Conservation (phyloP, 208 protist genomes). For the Crithidia thermophila region DNA sequence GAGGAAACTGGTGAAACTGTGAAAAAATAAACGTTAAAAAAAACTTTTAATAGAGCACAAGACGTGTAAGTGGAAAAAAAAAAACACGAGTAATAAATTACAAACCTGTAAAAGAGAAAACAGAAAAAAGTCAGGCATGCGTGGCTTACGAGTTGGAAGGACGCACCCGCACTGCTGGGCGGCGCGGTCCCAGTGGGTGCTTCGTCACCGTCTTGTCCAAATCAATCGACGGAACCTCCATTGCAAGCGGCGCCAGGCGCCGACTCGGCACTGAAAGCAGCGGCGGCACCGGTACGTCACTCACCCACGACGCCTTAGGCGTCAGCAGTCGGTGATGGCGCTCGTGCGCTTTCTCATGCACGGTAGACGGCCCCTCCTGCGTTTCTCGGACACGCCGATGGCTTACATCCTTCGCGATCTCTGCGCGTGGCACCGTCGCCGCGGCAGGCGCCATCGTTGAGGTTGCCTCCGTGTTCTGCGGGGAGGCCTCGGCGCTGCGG, state of each 20-base stretch:
- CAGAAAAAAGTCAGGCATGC: not conserved
- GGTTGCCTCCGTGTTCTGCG: no score
- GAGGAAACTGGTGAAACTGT: no score
- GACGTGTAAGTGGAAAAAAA: not conserved
- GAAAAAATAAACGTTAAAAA: not conserved
- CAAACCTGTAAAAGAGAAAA: not conserved
- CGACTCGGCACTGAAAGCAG: conserved; percentile 3
- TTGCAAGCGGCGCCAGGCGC: not conserved
- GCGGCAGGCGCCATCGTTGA: no score
- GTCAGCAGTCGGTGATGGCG: not conserved
- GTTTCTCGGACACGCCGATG: not conserved
- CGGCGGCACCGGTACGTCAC: not conserved
- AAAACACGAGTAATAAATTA: not conserved
- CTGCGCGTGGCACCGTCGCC: no score
- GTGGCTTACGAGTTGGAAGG: not conserved
- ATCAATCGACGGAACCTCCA: not conserved
- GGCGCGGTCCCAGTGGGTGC: not conserved
- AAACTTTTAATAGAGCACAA: no score
- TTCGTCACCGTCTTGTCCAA: not conserved
- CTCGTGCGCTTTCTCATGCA: no score
- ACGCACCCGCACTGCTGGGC: conserved; percentile 5
- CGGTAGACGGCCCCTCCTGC: no score
- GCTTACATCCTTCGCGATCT: not conserved
- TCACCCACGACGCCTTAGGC: conserved; percentile 10
- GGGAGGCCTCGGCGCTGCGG: no score